Percentiles rank a stretch among this genome's conserved stretches.
Evolutionary conservation across 2,329 filamentous ascomycete species (phyloP).

Genomic region (Bipolaris gigantea): DNA sequence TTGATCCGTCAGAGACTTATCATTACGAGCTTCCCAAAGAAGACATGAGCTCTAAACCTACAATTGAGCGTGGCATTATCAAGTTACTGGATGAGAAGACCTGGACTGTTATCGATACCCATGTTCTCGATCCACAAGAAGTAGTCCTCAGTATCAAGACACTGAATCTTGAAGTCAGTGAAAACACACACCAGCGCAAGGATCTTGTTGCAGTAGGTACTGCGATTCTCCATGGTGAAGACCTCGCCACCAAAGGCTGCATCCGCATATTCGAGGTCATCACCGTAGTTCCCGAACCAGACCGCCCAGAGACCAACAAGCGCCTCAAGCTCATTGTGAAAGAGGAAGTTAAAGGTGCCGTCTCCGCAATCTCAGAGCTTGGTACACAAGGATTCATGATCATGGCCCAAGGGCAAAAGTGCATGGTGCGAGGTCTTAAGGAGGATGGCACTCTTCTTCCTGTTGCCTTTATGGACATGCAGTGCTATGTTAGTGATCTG

Average conservation of each 20-base stretch:
- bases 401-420: constrained; percentile 92
- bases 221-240: constrained; percentile 83
- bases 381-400: constrained; percentile 87
- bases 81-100: constrained; percentile 77
- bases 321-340: constrained; percentile 83
- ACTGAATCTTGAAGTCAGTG: constrained; percentile 84
- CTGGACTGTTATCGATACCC: constrained; percentile 76
- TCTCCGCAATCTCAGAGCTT: constrained; percentile 82
- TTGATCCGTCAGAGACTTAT: constrained; percentile 82
- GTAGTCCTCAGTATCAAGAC: constrained; percentile 79
- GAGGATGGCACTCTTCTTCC: constrained; percentile 91
- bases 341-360: constrained; percentile 89
- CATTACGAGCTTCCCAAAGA: constrained; percentile 76
- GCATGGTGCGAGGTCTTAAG: constrained; percentile 93
- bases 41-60: constrained; percentile 64
- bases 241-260: constrained; percentile 79
- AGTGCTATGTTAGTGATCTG: constrained; percentile 84
- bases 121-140: constrained; percentile 74
- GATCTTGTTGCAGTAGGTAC: constrained; percentile 85
- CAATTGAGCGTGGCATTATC: constrained; percentile 69
- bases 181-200: constrained; percentile 83
- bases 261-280: constrained; percentile 93
- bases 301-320: constrained; percentile 79
- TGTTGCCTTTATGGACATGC: constrained; percentile 97
- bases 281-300: constrained; percentile 86